Evolutionary conservation across 192 early-diverging fungal genomes (phyloP), one percentile per base, ranked within the genome.

Genomic region (Chytriomyces confervae): DNA sequence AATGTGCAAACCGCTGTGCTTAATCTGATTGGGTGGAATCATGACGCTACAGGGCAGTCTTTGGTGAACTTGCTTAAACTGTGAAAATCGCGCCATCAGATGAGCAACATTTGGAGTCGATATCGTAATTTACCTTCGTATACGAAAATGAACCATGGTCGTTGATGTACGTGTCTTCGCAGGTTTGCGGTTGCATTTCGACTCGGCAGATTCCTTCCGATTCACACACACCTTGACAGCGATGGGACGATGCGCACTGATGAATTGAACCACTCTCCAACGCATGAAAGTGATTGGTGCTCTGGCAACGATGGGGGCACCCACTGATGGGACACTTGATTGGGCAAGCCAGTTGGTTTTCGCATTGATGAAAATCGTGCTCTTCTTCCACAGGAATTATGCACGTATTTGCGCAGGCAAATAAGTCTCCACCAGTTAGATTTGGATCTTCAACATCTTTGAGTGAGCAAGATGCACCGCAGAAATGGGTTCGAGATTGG

Each of bases 121-220:
- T 27, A 29, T 11, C 24, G 5, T 13, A 11, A n/a, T n/a, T 24
- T 61, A 72, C 71, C 53, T 72, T 72, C 2, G 71, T 72, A 45
- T 51, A 72, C 9, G 77, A 18, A 23, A 81, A 72, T n/a, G 36
- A 18, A 7, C 71, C 45, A 53, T 72, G 71, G 11, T 5, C 9
- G 10, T n/a, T 20, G n/a, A 46, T 20, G 5, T 62, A 36, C n/a
- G n/a, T 20, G n/a, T 50, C 36, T 51, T 72, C 71, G n/a, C n/a
- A 16, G 16, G 50, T 53, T 36, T 72, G 47, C 5, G 71, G 71
- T n/a, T 84, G 51, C 62, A 62, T 4, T 53, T 79, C 63, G 70
- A 84, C 80, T 74, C 72, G 11, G 51, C 82, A 83, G 69, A 78
- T 81, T 84, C 82, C 72, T 72, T 77, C 63, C 62, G n/a, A 8